Base-by-base conservation (phyloP, 176 grass and related monocot genomes). In the Poa annua region DNA sequence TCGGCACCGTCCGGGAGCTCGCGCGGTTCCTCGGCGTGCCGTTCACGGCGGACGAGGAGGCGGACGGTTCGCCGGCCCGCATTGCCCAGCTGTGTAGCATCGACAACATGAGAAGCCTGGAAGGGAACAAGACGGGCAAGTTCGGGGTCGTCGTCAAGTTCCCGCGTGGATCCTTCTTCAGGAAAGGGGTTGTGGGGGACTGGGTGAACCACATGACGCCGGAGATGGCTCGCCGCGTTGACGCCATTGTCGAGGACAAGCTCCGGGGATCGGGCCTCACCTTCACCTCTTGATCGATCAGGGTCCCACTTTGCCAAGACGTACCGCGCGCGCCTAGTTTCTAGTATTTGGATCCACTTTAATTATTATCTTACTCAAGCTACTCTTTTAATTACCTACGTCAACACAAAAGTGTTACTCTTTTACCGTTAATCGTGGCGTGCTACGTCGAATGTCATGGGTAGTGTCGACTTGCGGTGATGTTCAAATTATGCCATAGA, bases 31-130 rank as follows among this genome's bases (percentile, higher is more conserved):
- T 83, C 1, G 62, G 71, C 0, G 41, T 60, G 15, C 78, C 85
- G 5, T 81, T 81, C 57, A 10, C 19, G 6, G 56, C 60, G 5
- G 85, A 72, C 24, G 57, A 81, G 33, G 63, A 26, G 15, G 36
- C 8, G 10, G 68, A 16, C 0, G 32, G 77, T 0, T 54, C 65
- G 20, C 51, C 34, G 2, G 13, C 7, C 25, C 34, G 41, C 8
- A 56, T 87, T 4, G 29, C 55, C 0, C n/a, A 48, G 61, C 69
- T 87, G 1, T 81, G 85, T 17, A 87, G 57, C 26, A 66, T 87
- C 7, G 22, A 67, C 12, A 75, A 17, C 1, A 17, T 81, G 24
- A 86, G 50, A 15, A 4, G 20, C 51, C 3, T 73, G 3, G 77
- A 71, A 0, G 54, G 11, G 11, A 66, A 80, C 52, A 80, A 24